Base-by-base conservation (phyloP, 176 grass and related monocot genomes). In the Elymus sibiricus region DNA sequence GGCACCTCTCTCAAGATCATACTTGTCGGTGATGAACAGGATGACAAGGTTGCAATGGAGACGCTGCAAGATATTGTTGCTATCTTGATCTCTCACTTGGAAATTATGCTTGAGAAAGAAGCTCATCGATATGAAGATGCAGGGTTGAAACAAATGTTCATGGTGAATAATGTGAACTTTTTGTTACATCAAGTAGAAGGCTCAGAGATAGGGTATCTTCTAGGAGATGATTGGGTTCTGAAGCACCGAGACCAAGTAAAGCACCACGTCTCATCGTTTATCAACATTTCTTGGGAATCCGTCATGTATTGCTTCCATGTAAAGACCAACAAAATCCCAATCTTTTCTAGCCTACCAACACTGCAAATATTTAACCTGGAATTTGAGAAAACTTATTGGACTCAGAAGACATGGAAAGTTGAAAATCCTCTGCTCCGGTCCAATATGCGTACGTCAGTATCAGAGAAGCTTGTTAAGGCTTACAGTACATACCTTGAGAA, bases 21-120 rank as follows among this genome's bases (percentile, higher is more conserved):
- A 42, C 59, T 79, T 81, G 42, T 28, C 11, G 16, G 64, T 2
- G 21, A 22, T 70, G 80, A 79, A 62, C 11, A 79, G 13, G 56
- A 26, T 2, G 7, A 7, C 13, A 82, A 16, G 65, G 46, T 10
- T 70, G 12, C 21, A 68, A 9, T 70, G 64, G 64, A 69, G 79
- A 82, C 12, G 12, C 63, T 53, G 21, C 46, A 11, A 70, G 65
- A 70, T 19, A 26, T 26, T 70, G 47, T 56, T 70, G 65, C 46
- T 38, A 24, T 31, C 32, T 38, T 70, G 64, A 82, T 82, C 46
- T 19, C 0, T 39, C 7, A 82, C 31, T 56, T 70, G 46, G 77
- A 79, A 82, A 38, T 53, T 38, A 82, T 82, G 65, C 46, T 82
- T 70, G 7, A 35, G 79, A 82, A 68, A 82, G 65, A 82, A 70